Percentiles rank a stretch among this genome's conserved stretches.
Evolutionary conservation across 176 grass and related monocot genomes (phyloP).

Genomic region (Cenchrus purpureus): DNA sequence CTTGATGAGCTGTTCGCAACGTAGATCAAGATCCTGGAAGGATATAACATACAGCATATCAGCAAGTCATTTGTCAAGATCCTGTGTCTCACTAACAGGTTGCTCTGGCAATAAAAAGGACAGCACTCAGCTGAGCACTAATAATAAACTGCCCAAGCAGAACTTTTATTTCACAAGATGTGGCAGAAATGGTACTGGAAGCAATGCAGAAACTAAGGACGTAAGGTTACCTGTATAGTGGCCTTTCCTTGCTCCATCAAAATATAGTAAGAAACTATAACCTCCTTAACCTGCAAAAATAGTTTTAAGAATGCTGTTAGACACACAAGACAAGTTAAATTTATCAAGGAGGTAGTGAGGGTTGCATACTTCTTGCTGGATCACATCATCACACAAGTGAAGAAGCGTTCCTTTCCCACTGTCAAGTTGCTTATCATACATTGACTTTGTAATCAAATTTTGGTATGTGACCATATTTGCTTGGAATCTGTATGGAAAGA

Average conservation of each 20-base stretch:
- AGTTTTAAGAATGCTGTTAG: slow-evolving; percentile 11
- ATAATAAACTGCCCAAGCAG: not conserved
- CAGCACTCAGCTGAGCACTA: not conserved
- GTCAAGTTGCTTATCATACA: slow-evolving; percentile 99
- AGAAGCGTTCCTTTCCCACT: slow-evolving; percentile 95
- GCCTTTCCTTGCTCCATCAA: slow-evolving; percentile 92
- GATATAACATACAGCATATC: not conserved
- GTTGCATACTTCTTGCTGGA: slow-evolving; percentile 88
- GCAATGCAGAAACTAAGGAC: not conserved
- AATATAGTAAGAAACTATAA: slow-evolving; percentile 85
- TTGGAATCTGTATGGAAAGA: slow-evolving; percentile 68
- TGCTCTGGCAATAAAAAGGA: not conserved
- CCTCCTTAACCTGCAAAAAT: slow-evolving; percentile 82
- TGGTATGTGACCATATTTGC: slow-evolving; percentile 80
- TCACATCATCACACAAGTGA: slow-evolving; percentile 92
- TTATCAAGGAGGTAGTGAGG: not conserved
- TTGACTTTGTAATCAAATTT: slow-evolving; percentile 89
- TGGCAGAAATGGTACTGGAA: not conserved
- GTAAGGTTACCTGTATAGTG: slow-evolving; percentile 47
- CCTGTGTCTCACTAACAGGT: too few species aligned
- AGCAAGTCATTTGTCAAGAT: not conserved
- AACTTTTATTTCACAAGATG: not conserved
- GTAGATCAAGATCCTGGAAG: slow-evolving; percentile 77
- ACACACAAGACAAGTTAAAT: not conserved
- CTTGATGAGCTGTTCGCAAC: slow-evolving; percentile 84